These are phyloP conservation scores for Pleurotus tuber-regium DNA, from an alignment of 768 basidiomycete species.

Conservation along the genomic window DNA sequence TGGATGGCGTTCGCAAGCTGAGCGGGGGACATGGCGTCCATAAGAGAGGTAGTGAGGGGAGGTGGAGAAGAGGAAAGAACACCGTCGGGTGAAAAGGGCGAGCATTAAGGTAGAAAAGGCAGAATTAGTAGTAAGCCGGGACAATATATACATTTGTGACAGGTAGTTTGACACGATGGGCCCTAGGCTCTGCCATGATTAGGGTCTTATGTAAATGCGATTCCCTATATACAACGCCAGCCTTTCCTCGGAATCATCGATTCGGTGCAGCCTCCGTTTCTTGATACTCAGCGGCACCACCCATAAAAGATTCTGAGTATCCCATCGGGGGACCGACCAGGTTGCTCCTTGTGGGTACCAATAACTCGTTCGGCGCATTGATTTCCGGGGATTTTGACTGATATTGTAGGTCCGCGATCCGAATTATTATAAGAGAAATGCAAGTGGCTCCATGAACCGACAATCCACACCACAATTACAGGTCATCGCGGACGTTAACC, in stretches of 20 bases:
- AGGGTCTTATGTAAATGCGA: conserved; percentile 8
- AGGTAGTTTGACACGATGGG: conserved; percentile 9
- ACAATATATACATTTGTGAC: conserved; percentile 8
- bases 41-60: neutral
- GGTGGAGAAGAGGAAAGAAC: neutral
- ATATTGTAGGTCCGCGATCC: too few species aligned
- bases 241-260: conserved; percentile 3
- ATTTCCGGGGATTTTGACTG: too few species aligned
- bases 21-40: neutral
- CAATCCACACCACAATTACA: too few species aligned
- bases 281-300: neutral
- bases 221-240: conserved; percentile 3
- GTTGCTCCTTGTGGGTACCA: too few species aligned
- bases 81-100: neutral
- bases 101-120: conserved; percentile 3
- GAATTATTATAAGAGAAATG: too few species aligned
- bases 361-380: too few species aligned
- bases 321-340: too few species aligned
- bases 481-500: too few species aligned
- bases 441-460: too few species aligned
- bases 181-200: conserved; percentile 8
- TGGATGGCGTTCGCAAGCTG: neutral
- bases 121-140: conserved; percentile 2
- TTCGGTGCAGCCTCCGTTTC: neutral
- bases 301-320: too few species aligned